These are phyloP conservation scores for Leccinellum albellum DNA, from an alignment of 768 basidiomycete species.

Conservation along the genomic window DNA sequence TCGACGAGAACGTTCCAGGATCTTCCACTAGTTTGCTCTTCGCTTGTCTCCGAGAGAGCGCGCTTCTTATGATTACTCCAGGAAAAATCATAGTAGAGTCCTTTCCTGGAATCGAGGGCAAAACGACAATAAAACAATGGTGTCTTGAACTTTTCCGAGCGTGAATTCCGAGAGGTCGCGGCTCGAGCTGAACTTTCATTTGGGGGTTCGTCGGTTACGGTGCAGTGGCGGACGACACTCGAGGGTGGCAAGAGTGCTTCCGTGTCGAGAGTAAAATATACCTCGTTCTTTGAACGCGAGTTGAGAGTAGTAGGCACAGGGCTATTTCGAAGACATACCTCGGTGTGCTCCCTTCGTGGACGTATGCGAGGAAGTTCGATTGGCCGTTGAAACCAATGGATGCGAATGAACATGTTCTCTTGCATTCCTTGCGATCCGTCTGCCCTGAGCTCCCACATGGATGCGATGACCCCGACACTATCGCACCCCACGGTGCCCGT, in stretches of 20 bases:
- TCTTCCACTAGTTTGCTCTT: constrained; percentile 36
- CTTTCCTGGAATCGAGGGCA: constrained; percentile 55
- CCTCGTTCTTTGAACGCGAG: constrained; percentile 54
- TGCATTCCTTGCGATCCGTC: constrained; percentile 28
- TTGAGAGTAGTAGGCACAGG: neutral
- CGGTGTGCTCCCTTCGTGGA: constrained; percentile 54
- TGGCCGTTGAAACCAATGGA: constrained; percentile 78
- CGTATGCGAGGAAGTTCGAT: constrained; percentile 57
- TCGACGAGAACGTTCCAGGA: constrained; percentile 45
- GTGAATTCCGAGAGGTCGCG: constrained; percentile 12
- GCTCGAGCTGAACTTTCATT: constrained; percentile 2
- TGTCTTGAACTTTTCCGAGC: constrained; percentile 8
- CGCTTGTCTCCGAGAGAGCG: constrained; percentile 31
- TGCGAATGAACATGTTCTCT: constrained; percentile 48
- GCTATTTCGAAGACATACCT: constrained; percentile 41
- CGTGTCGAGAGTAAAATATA: constrained; percentile 60
- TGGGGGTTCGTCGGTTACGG: constrained; percentile 35
- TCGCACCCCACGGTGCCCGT: constrained; percentile 42
- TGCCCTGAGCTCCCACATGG: constrained; percentile 57
- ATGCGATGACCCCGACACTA: constrained; percentile 65
- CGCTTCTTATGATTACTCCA: constrained; percentile 50
- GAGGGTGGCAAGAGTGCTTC: constrained; percentile 48
- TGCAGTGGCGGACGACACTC: constrained; percentile 50
- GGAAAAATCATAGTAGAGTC: constrained; percentile 58
- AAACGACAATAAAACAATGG: constrained; percentile 51